These are phyloP conservation scores for Auriscalpium microsporum DNA, from an alignment of 768 basidiomycete genomes.

Conservation along the genomic window DNA sequence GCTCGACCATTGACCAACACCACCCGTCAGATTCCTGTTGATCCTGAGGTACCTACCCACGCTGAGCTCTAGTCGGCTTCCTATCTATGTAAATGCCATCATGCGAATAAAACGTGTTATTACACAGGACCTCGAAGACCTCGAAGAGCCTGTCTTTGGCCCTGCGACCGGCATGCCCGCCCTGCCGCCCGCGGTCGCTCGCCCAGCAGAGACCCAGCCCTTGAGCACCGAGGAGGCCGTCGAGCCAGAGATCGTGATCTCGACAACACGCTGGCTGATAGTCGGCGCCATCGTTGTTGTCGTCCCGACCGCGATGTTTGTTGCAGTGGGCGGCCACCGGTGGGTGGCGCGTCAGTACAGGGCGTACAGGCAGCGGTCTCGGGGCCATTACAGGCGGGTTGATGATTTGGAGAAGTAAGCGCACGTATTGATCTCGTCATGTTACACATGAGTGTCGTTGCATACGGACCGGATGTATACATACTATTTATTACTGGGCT, in stretches of 20 bases:
- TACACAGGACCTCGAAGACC: conserved; percentile 13
- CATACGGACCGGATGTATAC: no score
- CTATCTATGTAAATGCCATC: conserved; percentile 18
- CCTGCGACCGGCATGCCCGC: background rate
- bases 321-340: conserved; percentile 10
- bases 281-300: conserved; percentile 23
- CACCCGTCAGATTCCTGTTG: no score
- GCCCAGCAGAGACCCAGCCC: background rate
- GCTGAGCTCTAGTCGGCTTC: conserved; percentile 73
- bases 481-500: no score
- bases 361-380: conserved; percentile 1
- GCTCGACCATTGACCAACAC: background rate
- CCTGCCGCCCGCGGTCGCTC: background rate
- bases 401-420: conserved; percentile 9
- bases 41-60: conserved; percentile 76
- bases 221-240: conserved; percentile 6
- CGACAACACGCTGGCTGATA: conserved; percentile 21
- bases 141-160: background rate
- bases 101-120: conserved; percentile 20
- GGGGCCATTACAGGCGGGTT: conserved; percentile 9
- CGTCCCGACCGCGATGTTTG: conserved; percentile 4
- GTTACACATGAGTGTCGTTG: no score
- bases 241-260: conserved; percentile 10
- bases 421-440: no score
- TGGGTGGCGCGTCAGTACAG: conserved; percentile 4